Evolutionary conservation across 345 rosid genomes (phyloP).

Genomic region (Eucalyptus dawsonii): DNA sequence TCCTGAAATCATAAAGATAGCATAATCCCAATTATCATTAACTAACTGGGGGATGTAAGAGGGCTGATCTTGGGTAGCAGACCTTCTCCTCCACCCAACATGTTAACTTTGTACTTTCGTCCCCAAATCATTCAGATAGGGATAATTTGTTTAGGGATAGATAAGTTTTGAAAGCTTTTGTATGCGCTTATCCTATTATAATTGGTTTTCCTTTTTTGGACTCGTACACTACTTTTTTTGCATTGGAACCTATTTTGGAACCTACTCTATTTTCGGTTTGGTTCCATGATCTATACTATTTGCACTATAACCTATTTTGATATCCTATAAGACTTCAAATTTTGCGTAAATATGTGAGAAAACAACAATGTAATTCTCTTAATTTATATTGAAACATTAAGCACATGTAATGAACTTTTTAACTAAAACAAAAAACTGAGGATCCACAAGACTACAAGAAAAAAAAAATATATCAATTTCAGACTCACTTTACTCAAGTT

Average conservation of each 20-base stretch:
- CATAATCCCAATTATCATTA: not conserved
- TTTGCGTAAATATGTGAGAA: fast-evolving
- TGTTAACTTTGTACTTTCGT: not conserved
- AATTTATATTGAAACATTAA: no score
- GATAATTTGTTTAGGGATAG: fast-evolving
- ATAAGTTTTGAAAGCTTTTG: no score
- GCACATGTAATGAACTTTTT: fast-evolving
- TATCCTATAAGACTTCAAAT: fast-evolving
- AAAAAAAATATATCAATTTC: fast-evolving
- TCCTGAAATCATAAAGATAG: not conserved
- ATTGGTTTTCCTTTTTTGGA: fast-evolving
- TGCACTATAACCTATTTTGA: fast-evolving
- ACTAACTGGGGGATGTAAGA: not conserved
- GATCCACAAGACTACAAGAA: fast-evolving
- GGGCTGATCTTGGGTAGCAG: not conserved
- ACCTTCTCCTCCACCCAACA: not conserved
- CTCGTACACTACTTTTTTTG: fast-evolving
- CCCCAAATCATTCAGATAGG: fast-evolving
- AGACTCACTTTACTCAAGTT: no score
- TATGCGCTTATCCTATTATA: fast-evolving
- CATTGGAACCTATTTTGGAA: no score
- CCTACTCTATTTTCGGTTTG: fast-evolving
- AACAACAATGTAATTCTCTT: fast-evolving
- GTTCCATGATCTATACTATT: fast-evolving
- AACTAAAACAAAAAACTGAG: fast-evolving